Percentiles rank a stretch among this genome's conserved stretches.
Evolutionary conservation across 2,329 filamentous ascomycete genomes (phyloP).

Genomic region (Botrytis porri): DNA sequence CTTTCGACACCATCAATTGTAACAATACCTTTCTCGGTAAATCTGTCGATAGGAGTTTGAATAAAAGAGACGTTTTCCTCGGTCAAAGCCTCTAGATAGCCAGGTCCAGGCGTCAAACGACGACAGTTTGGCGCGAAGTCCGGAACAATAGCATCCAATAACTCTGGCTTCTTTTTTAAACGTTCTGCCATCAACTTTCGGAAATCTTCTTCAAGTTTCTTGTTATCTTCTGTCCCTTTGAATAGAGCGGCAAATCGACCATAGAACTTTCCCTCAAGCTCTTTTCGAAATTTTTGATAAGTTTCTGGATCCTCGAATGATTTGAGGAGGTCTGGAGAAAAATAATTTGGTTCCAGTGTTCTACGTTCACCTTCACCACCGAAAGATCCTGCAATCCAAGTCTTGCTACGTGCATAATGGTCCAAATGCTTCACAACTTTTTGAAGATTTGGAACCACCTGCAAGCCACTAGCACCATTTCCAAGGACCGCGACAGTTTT

Average conservation of each 20-base stretch:
- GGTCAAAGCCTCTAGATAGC: conserved; percentile 63
- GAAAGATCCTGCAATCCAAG: conserved; percentile 54
- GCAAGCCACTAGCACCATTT: conserved; percentile 50
- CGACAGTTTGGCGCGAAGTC: conserved; percentile 46
- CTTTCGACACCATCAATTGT: conserved; percentile 55
- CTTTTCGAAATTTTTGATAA: conserved; percentile 59
- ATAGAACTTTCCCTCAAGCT: conserved; percentile 60
- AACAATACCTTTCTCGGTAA: conserved; percentile 59
- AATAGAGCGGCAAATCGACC: conserved; percentile 54
- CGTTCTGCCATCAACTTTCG: conserved; percentile 42
- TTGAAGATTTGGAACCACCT: conserved; percentile 48
- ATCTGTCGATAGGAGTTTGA: conserved; percentile 52
- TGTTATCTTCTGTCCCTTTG: conserved; percentile 43
- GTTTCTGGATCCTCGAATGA: conserved; percentile 54
- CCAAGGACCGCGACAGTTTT: conserved; percentile 50
- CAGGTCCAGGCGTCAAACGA: conserved; percentile 47
- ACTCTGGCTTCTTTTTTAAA: conserved; percentile 43
- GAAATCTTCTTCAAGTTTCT: conserved; percentile 38
- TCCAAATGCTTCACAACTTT: conserved; percentile 20
- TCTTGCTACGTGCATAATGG: conserved; percentile 47
- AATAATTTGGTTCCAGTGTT: conserved; percentile 50
- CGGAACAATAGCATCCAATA: conserved; percentile 38
- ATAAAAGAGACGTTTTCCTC: conserved; percentile 63
- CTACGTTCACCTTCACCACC: conserved; percentile 41
- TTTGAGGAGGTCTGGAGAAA: conserved; percentile 51